Conservation (phyloP, 768 basidiomycete genomes). For the Sporobolomyces phaffii region DNA sequence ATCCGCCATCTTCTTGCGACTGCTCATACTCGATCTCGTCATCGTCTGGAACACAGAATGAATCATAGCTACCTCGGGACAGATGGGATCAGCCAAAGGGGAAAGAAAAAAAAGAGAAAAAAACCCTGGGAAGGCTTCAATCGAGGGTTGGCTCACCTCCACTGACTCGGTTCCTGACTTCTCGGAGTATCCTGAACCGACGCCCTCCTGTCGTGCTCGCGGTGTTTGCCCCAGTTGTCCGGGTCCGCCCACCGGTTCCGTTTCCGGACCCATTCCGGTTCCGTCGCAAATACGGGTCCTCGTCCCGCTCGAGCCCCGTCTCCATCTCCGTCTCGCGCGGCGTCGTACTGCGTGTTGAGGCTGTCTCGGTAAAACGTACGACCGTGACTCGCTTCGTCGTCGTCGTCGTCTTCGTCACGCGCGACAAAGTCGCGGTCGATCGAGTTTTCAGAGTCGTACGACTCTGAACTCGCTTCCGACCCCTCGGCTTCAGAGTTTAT, state of each 20-base stretch:
- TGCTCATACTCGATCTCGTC: conserved; percentile 28
- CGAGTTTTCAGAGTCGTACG: conserved; percentile 33
- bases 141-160: conserved; percentile 31
- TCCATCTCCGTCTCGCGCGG: conserved; percentile 5
- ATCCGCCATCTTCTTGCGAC: conserved; percentile 3
- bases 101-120: background rate
- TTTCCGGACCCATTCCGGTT: background rate
- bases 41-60: conserved; percentile 29
- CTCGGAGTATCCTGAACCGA: conserved; percentile 2
- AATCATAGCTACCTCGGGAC: conserved; percentile 19
- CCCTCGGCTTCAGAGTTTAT: conserved; percentile 28
- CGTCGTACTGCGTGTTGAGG: conserved; percentile 12
- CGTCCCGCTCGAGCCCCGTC: background rate
- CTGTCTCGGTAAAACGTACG: conserved; percentile 23
- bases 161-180: conserved; percentile 12
- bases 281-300: background rate
- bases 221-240: conserved; percentile 1
- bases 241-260: background rate
- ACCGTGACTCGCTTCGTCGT: background rate
- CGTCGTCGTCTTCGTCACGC: conserved; percentile 13
- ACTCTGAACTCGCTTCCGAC: conserved; percentile 28
- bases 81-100: background rate
- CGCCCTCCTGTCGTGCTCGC: background rate
- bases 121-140: background rate
- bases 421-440: conserved; percentile 34